These are phyloP conservation scores for Suillus variegatus DNA, from an alignment of 768 basidiomycete species.

Conservation along the genomic window DNA sequence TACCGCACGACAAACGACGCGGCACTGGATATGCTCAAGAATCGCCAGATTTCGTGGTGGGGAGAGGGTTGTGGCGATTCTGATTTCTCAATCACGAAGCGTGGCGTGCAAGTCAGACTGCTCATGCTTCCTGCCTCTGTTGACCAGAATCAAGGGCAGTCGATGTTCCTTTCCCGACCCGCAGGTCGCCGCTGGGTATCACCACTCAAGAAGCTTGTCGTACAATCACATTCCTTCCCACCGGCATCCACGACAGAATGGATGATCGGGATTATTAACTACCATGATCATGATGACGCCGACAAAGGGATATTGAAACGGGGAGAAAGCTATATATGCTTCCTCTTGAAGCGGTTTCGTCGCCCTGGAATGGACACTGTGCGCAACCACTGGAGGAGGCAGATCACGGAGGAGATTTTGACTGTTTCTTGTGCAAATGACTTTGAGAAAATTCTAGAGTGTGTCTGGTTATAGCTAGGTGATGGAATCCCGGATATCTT, in stretches of 20 bases:
- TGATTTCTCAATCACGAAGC: slow-evolving; percentile 7
- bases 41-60: slow-evolving; percentile 6
- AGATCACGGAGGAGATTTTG: not conserved
- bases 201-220: slow-evolving; percentile 1
- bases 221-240: not conserved
- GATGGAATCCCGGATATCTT: not conserved
- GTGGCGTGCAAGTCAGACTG: slow-evolving; percentile 9
- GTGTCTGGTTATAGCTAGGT: not conserved
- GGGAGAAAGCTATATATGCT: slow-evolving; percentile 4
- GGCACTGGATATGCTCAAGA: slow-evolving; percentile 2
- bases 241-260: slow-evolving; percentile 6
- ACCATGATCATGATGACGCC: not conserved
- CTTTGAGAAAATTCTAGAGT: not conserved
- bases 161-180: slow-evolving; percentile 3
- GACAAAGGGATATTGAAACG: not conserved
- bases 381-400: slow-evolving; percentile 2
- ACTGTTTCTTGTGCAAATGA: not conserved
- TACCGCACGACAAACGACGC: not conserved
- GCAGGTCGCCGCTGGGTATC: not conserved
- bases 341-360: slow-evolving; percentile 1
- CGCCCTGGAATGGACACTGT: not conserved
- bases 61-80: slow-evolving; percentile 5
- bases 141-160: not conserved
- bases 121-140: slow-evolving; percentile 6
- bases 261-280: slow-evolving; percentile 6